Evolutionary conservation across 1,284 basidiomycete species (phyloP), one percentile per base, ranked within the genome.

Genomic region (Microbotryomycetes sp.): DNA sequence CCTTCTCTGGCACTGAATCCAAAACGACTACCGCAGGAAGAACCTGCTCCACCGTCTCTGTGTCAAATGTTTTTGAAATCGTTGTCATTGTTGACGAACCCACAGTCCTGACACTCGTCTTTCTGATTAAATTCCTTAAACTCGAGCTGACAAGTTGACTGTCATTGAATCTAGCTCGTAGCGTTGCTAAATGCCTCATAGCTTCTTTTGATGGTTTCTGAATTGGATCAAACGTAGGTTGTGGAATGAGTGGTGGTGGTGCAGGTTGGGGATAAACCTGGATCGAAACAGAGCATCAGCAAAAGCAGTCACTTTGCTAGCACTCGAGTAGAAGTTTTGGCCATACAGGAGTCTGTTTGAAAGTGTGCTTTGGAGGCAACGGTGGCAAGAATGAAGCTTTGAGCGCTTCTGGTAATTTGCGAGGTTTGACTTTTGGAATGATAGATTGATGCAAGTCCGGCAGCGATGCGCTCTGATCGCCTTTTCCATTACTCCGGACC

Each of bases 191-290:
- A 53, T 68, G 66, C 3, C 49, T 25, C 7, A 68, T 51, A 36
- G 66, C 66, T 15, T 31, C 29, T 2, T 56, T 12, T 9, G 62
- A 64, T 2, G 64, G 64, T 4, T 9, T 58, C 61, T 2, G 63
- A 55, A 3, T 45, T 50, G 3, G 60, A 60, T 12, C 61, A 29
- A 15, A 25, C 50, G 50, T 52, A 7, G 30, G 50, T n/a, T 52
- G 46, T 19, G 66, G 63, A 31, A 67, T 59, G 2, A 61, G 50
- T 0, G 66, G 63, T 1, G 66, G 61, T 5, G 61, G 48, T 23
- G 63, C 53, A n/a, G 61, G 59, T 51, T 60, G 48, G 9, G 66
- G 66, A 49, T 59, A 67, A 19, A 65, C 66, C 66, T 67, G 56
- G n/a, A n/a, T 15, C 31, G 7, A 12, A 9, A 16, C 19, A 12